A percentile compares a stretch with the other conserved stretches of the same genome.
Conservation (phyloP, 306 rosid species). For the Cicer cuneatum region DNA sequence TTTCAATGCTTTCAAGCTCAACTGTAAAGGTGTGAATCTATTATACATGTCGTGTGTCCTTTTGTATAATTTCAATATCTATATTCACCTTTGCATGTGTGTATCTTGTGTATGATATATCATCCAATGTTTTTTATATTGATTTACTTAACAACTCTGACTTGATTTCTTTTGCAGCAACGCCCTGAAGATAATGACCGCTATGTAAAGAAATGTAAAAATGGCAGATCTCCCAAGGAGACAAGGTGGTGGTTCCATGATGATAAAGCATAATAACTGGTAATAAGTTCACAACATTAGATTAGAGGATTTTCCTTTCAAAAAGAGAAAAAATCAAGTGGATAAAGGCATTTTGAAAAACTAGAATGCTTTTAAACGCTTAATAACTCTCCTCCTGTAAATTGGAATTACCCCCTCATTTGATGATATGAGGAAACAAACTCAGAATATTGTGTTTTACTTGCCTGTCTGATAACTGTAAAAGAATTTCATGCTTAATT, state of each 20-base stretch:
- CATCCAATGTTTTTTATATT: conserved; percentile 16
- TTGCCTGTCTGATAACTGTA: conserved; percentile 39
- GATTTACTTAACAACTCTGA: conserved; percentile 13
- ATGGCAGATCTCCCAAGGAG: conserved; percentile 98
- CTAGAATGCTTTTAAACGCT: conserved; percentile 52
- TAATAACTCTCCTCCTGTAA: conserved; percentile 70
- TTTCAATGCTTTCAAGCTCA: conserved; percentile 99
- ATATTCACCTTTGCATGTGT: background rate
- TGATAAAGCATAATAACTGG: conserved; percentile 74
- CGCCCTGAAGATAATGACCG: conserved; percentile 99
- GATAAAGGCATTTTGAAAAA: conserved; percentile 54
- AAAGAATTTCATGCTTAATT: background rate
- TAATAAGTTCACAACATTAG: conserved; percentile 55
- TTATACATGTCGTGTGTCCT: conserved; percentile 21
- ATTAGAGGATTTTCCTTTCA: conserved; percentile 59
- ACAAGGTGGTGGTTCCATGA: conserved; percentile 99
- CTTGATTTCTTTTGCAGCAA: conserved; percentile 73
- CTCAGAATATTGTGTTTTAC: conserved; percentile 48
- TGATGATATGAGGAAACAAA: conserved; percentile 43
- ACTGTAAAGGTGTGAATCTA: conserved; percentile 73
- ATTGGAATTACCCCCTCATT: conserved; percentile 63
- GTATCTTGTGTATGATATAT: conserved; percentile 1
- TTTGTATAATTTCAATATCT: conserved; percentile 3
- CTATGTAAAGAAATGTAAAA: conserved; percentile 97
- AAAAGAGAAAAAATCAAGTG: conserved; percentile 52